phyloP scores from a whole-genome alignment of 2,329 filamentous ascomycete species.

The Fusarium annulatum region DNA sequence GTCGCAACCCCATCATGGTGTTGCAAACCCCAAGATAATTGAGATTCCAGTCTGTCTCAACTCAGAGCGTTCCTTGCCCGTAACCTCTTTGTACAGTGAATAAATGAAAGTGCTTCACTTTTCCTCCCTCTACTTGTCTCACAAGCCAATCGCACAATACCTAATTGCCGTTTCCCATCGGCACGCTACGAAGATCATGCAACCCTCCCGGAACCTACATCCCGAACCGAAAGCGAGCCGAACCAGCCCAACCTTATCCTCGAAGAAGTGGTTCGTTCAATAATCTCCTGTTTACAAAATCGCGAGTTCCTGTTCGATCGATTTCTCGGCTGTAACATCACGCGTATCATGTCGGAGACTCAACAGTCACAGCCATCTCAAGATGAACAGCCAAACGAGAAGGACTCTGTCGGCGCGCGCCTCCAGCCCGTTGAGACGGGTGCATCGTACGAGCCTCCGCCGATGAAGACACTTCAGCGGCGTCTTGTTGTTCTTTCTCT shows the following conservation, averaged over 20 bases:
- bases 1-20: neutral
- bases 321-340: neutral
- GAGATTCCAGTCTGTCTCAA: too few relatives aligned
- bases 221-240: slow-evolving; percentile 17
- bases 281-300: slow-evolving; percentile 21
- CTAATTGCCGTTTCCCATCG: neutral
- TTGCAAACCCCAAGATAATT: neutral
- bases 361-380: slow-evolving; percentile 9
- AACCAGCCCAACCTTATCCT: neutral
- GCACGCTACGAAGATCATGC: neutral
- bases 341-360: slow-evolving; percentile 17
- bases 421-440: slow-evolving; percentile 36
- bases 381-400: slow-evolving; percentile 17
- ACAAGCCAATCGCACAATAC: neutral
- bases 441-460: slow-evolving; percentile 34
- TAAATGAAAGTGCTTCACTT: accelerated
- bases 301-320: slow-evolving; percentile 1
- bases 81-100: too few relatives aligned
- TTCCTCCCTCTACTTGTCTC: neutral
- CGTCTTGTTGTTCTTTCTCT: slow-evolving; percentile 40
- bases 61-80: neutral
- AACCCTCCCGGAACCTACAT: neutral
- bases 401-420: slow-evolving; percentile 5
- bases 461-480: slow-evolving; percentile 35
- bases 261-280: slow-evolving; percentile 1